These are phyloP conservation scores for Spergularia bocconei DNA, from an alignment of 148 eudicot species.

Conservation along the genomic window DNA sequence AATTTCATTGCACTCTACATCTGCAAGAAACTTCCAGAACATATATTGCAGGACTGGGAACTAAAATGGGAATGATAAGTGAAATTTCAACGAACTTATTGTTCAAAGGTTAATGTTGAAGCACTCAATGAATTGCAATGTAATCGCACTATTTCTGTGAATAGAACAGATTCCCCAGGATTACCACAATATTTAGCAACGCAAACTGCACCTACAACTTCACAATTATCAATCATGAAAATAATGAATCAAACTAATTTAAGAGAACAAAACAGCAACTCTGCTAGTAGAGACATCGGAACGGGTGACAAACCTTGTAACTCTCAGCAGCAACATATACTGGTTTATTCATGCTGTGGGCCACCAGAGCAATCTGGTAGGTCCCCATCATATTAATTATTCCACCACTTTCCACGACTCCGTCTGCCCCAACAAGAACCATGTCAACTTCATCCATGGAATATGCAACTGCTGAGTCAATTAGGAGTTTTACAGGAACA, in stretches of 20 bases:
- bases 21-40: no score
- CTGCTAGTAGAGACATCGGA: background rate
- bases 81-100: no score
- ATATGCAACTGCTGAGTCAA: constrained; percentile 97
- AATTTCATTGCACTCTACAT: no score
- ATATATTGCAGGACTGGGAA: no score
- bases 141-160: no score
- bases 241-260: background rate
- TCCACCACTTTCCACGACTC: constrained; percentile 97
- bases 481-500: constrained; percentile 88
- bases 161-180: no score
- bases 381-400: constrained; percentile 99
- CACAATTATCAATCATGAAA: background rate
- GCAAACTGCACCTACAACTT: no score
- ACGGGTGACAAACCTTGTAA: constrained; percentile 65
- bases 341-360: constrained; percentile 88
- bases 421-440: constrained; percentile 97
- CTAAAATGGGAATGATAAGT: no score
- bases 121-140: no score
- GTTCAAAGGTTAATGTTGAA: no score
- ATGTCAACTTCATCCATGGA: constrained; percentile 95
- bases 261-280: background rate
- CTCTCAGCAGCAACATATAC: constrained; percentile 98
- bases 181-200: no score
- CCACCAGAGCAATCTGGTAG: constrained; percentile 89